phyloP scores from a whole-genome alignment of 1,139 yeast species.

The Blastobotrys raffinosifermentans region DNA sequence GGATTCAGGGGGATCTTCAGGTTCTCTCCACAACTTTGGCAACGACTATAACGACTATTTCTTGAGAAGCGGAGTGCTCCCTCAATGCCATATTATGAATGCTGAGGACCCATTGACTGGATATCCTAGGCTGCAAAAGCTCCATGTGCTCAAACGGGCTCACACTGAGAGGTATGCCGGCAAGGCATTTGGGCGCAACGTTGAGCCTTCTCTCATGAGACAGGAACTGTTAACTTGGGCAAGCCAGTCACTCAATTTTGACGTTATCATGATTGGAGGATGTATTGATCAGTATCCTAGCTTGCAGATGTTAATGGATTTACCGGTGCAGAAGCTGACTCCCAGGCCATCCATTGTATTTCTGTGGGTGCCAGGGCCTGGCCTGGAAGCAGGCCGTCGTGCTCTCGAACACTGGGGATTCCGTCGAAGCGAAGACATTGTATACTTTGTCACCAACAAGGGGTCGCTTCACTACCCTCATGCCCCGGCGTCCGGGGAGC shows the following conservation, averaged over 20 bases:
- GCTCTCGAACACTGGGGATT: slow-evolving; percentile 65
- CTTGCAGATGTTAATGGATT: slow-evolving; percentile 49
- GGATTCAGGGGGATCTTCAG: slow-evolving; percentile 2
- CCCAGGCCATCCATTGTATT: slow-evolving; percentile 82
- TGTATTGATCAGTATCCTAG: slow-evolving; percentile 61
- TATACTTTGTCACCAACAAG: slow-evolving; percentile 45
- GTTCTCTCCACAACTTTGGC: slow-evolving; percentile 35
- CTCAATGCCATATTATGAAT: slow-evolving; percentile 62
- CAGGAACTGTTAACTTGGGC: slow-evolving; percentile 57
- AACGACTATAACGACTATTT: slow-evolving; percentile 72
- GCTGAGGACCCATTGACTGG: slow-evolving; percentile 64
- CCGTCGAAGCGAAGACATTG: slow-evolving; percentile 81
- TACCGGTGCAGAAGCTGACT: slow-evolving; percentile 69
- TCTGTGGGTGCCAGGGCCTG: slow-evolving; percentile 73
- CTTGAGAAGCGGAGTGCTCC: slow-evolving; percentile 54
- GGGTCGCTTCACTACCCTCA: slow-evolving; percentile 26
- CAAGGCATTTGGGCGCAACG: slow-evolving; percentile 60
- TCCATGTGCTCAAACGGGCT: slow-evolving; percentile 55
- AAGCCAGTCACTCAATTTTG: slow-evolving; percentile 53
- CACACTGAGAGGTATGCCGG: slow-evolving; percentile 49
- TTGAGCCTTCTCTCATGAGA: slow-evolving; percentile 47
- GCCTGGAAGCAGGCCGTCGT: slow-evolving; percentile 47
- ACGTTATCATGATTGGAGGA: slow-evolving; percentile 89
- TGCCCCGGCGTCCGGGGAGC: slow-evolving; percentile 13
- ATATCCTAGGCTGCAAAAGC: slow-evolving; percentile 70